Evolutionary conservation across 306 rosid species (phyloP), one percentile per base, ranked within the genome.

Genomic region (Quercus cerris): DNA sequence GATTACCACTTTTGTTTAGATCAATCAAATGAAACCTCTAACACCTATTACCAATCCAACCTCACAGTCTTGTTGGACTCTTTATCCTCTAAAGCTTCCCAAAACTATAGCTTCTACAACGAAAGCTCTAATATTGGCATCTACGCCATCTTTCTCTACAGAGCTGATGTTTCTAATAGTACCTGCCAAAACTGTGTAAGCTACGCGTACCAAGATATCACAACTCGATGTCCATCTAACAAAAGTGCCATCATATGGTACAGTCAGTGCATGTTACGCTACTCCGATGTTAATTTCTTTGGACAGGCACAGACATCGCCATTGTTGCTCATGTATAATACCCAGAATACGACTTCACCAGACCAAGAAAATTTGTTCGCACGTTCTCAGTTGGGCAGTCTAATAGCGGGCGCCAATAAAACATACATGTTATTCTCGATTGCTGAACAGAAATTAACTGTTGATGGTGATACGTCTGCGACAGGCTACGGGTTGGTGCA

Each of bases 401-500:
- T 22, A 22, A 22, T 22, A 22, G 22, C 22, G 22, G 22, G 22
- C 22, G 22, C 22, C 22, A 22, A 22, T 22, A 22, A 22, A 22
- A 22, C 22, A 22, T 22, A 22, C 22, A 22, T 22, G 22, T 22
- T 22, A 22, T 22, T 22, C 22, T 22, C 22, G 22, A 22, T 22
- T 22, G 22, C 22, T 22, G 22, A 22, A 22, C 22, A 22, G 22
- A 22, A 22, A 22, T 22, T 22, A 22, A 22, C 22, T 22, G 22
- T 22, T 38, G 44, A 38, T 38, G 44, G 44, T 38, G 0, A 0
- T 38, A 0, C 10, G 46, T 46, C 46, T 70, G 57, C 2, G 20
- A 5, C 5, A 4, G 17, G 64, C 15, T 81, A 64, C 59, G 90
- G 87, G 61, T 64, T 84, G 52, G 90, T 67, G 38, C 90, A 84